phyloP scores from a whole-genome alignment of 129 eudicot genomes.

The Chrysanthemum makinoi region DNA sequence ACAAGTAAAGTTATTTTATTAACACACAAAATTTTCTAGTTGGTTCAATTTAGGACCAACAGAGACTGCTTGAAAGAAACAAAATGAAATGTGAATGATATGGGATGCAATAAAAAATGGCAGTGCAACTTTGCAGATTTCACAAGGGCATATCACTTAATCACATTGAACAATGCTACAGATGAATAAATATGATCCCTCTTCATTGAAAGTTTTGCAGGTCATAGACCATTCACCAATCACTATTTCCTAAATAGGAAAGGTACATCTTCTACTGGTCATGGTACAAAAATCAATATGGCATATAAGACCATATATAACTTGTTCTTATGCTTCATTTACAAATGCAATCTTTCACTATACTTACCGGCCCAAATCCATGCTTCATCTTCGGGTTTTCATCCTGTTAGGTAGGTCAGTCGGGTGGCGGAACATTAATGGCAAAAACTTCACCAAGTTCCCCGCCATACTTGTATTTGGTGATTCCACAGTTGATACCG shows the following conservation, averaged over 20 bases:
- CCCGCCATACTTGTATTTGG: conserved; percentile 41
- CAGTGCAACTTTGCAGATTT: no score
- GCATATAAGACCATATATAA: conserved; percentile 10
- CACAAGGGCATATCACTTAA: no score
- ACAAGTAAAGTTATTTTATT: background rate
- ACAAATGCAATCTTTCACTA: conserved; percentile 15
- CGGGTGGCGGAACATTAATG: background rate
- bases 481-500: conserved; percentile 44
- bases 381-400: conserved; percentile 23
- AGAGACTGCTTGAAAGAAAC: conserved; percentile 6
- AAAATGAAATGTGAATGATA: no score
- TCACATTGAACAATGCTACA: no score
- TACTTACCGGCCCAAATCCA: conserved; percentile 16
- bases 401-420: conserved; percentile 5
- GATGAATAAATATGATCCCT: no score
- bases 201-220: no score
- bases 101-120: no score
- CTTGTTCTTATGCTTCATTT: conserved; percentile 9
- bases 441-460: conserved; percentile 25
- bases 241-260: no score
- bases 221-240: no score
- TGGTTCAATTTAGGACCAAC: conserved; percentile 11
- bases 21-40: background rate
- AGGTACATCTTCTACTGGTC: conserved; percentile 5
- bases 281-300: conserved; percentile 9